Evolutionary conservation across 2,329 filamentous ascomycete genomes (phyloP), one percentile per base, ranked within the genome.

Genomic region (Phyllosticta capitalensis): DNA sequence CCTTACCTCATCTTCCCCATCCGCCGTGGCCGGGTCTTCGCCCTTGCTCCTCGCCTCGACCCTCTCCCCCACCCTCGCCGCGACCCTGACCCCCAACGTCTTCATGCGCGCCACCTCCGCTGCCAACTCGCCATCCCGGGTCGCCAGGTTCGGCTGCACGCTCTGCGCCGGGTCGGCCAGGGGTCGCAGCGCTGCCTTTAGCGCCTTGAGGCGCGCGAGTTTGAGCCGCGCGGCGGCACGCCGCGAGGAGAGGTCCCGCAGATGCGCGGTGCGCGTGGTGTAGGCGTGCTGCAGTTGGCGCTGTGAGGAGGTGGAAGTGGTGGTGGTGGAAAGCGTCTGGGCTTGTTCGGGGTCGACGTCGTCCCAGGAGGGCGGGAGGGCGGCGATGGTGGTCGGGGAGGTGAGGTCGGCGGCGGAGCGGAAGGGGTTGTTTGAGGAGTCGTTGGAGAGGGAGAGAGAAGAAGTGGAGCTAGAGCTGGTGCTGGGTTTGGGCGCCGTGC

Each of bases 101-200:
- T 84, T 80, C 80, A 86, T 88, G 63, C 79, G 81, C 69, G 85
- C 81, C 58, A 90, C 74, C 71, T 90, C 87, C 57, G 75, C 75
- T 67, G 86, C 86, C 9, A 90, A 70, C 54, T 84, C 80, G 1
- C 85, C 83, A 67, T 86, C 81, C 30, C 81, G 80, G 55, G 83
- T 85, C 1, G 87, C 78, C 3, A 90, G 70, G 67, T 89, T 89
- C 61, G 83, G 80, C 69, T 90, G 87, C 49, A 83, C 72, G 65
- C 63, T 71, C 63, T 64, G 72, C 64, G 66, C 71, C 33, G 81
- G 78, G 24, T 78, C 69, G 28, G 74, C 67, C 58, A 86, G 79
- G 0, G 82, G 82, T 33, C 75, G 74, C 2, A 88, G 69, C 3
- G 83, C 67, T 10, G 69, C 69, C 26, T 79, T 75, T 51, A 88